Percentiles rank a stretch among this genome's conserved stretches.
Conservation (phyloP, 2,329 filamentous ascomycete species). For the Arthrobotrys entomopaga region DNA sequence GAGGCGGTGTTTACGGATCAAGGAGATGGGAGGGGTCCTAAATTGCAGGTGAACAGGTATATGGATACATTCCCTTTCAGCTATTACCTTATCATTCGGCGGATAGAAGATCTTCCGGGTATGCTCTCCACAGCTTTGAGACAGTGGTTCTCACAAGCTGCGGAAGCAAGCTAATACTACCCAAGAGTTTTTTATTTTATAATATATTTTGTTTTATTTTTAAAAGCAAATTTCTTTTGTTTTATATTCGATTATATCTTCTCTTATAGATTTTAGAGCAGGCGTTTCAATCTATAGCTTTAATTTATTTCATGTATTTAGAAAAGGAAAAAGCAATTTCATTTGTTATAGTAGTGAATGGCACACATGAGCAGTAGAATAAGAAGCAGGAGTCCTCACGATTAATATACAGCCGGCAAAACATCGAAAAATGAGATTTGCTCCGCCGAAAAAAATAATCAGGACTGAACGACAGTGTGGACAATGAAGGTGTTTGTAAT, state of each 20-base stretch:
- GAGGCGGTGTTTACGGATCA: conserved; percentile 83
- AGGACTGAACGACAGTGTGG: conserved; percentile 4
- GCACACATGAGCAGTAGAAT: neutral
- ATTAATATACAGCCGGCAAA: conserved; percentile 12
- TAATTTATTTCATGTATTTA: conserved; percentile 2
- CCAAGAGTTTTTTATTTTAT: neutral
- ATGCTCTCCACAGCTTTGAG: conserved; percentile 87
- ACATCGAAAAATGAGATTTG: conserved; percentile 7
- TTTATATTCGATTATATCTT: neutral
- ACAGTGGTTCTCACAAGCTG: conserved; percentile 82
- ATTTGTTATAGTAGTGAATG: neutral
- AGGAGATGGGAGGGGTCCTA: conserved; percentile 69
- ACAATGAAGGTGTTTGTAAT: neutral
- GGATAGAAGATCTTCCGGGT: conserved; percentile 88
- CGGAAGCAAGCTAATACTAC: conserved; percentile 61
- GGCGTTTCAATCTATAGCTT: neutral
- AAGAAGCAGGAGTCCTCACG: neutral
- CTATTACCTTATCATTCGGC: conserved; percentile 93
- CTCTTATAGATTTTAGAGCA: neutral
- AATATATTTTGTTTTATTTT: neutral
- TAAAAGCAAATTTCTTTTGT: neutral
- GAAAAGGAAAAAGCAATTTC: neutral
- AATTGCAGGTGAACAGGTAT: conserved; percentile 85
- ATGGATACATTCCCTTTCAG: conserved; percentile 95
- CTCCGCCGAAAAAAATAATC: conserved; percentile 24